Base-by-base conservation (phyloP, 2,329 filamentous ascomycete genomes). In the Diatrype stigma region DNA sequence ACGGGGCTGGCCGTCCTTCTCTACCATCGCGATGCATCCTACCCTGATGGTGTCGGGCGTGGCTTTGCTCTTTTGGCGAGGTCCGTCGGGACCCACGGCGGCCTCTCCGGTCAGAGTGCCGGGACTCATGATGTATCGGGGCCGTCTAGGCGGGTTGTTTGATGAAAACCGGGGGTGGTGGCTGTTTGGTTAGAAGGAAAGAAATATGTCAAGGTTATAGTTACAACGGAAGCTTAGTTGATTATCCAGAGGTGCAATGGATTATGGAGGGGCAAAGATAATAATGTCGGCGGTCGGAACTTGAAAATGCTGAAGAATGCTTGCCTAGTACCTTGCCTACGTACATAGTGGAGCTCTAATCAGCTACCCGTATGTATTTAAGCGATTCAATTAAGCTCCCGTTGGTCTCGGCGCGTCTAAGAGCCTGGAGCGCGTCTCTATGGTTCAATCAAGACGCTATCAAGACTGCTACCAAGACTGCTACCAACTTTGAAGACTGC, bases 1-100 rank as follows among this genome's bases (percentile, higher is more conserved):
- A 61, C 94, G 86, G 55, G 88, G 81, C 64, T 92, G 85, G 54
- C 90, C 90, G 69, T 96, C 91, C 61, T 84, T 84, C 51, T 74
- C 71, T 42, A 84, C 81, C 75, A 79, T 78, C 21, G 80, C 80
- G 51, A 84, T 84, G 67, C 80, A 84, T 42, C 81, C 81, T 10
- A 77, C 73, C 48, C 74, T 74, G 60, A 97, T 78, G 28, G 91
- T 93, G 61, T 90, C 87, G 55, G 94, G 75, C 34, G 91, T 96
- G 60, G 92, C 91, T 65, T 85, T 86, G 50, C 91, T 87, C 67
- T 86, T 95, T 69, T 93, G 74, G 42, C 78, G 75, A 2, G 80
- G 79, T 34, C 74, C 77, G 55, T 81, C 77, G 16, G 80, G 77
- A 42, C 82, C 82, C 12, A 82, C 80, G 16, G 76, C 65, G 19